Base-by-base conservation (phyloP, 208 protist genomes). In the Crithidia expoeki region DNA sequence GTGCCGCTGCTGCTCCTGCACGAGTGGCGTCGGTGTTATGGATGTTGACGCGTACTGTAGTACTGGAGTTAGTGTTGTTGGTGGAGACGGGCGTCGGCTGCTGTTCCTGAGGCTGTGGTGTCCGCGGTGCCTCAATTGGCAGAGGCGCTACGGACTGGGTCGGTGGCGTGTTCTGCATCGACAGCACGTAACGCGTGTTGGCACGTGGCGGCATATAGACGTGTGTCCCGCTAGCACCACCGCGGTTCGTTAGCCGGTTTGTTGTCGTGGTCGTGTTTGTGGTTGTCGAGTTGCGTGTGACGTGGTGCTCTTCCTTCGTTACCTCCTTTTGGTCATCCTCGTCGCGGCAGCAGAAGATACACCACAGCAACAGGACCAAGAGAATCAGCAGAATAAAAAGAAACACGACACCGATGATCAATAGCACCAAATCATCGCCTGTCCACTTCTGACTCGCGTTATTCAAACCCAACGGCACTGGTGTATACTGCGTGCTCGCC, bases 361-460 rank as follows among this genome's bases (percentile, higher is more conserved):
- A 81, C 76, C 84, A 93, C 9, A 93, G 64, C 28, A 96, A 44
- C 14, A 94, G 52, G 17, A 83, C 47, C 12, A 93, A 27, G 61
- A 96, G 66, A 17, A 93, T 49, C 0, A 96, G 58, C 12, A 96
- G 81, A 58, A 94, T 85, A 49, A 83, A 70, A 30, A 94, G 80
- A 47, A 94, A 82, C 38, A 92, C 57, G 21, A 92, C 74, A 19
- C 92, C 87, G 10, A 94, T 74, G 77, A 94, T 94, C 30, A 96
- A 68, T 23, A 96, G 72, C 28, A 80, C 78, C 19, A 89, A 50
- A 61, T 90, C 82, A 46, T 77, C 82, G 1, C 53, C 57, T 21
- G 77, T 86, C 89, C 91, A 96, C 33, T 36, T 52, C 42, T 32
- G 12, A 11, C 21, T n/a, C 27, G 38, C 32, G 28, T 2, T 16